Conservation (phyloP, 2,329 filamentous ascomycete genomes). For the Epichloe baconii region DNA sequence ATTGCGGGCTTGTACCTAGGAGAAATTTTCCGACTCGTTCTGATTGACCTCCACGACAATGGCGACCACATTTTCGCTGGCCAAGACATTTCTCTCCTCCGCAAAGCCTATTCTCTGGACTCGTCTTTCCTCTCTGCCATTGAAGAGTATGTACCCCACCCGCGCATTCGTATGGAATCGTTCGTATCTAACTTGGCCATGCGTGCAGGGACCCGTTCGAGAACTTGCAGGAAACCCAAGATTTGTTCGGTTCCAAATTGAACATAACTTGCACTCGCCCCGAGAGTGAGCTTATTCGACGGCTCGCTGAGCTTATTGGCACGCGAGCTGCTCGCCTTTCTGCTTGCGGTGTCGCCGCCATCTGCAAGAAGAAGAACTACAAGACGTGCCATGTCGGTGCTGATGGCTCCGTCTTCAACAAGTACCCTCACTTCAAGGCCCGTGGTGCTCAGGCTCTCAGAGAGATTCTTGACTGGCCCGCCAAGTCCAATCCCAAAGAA, state of each 20-base stretch:
- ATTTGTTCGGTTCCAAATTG: conserved; percentile 68
- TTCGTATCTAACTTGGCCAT: not conserved
- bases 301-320: conserved; percentile 84
- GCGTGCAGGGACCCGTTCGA: conserved; percentile 71
- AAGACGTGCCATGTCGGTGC: conserved; percentile 84
- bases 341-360: conserved; percentile 87
- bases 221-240: conserved; percentile 80
- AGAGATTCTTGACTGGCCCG: conserved; percentile 91
- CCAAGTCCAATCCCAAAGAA: conserved; percentile 51
- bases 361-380: conserved; percentile 92
- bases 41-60: conserved; percentile 76
- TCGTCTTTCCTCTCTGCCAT: conserved; percentile 87
- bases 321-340: conserved; percentile 88
- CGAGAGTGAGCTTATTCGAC: conserved; percentile 81
- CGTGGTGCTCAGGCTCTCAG: conserved; percentile 79
- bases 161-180: not conserved
- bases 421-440: conserved; percentile 96
- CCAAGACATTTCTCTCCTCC: conserved; percentile 68
- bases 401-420: conserved; percentile 96
- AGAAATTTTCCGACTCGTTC: conserved; percentile 81
- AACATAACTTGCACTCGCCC: conserved; percentile 55
- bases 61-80: conserved; percentile 66
- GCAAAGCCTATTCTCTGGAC: conserved; percentile 81
- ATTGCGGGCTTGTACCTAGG: conserved; percentile 89
- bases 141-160: conserved; percentile 54